Conservation (phyloP, 768 basidiomycete species). For the Kwoniella sp. region DNA sequence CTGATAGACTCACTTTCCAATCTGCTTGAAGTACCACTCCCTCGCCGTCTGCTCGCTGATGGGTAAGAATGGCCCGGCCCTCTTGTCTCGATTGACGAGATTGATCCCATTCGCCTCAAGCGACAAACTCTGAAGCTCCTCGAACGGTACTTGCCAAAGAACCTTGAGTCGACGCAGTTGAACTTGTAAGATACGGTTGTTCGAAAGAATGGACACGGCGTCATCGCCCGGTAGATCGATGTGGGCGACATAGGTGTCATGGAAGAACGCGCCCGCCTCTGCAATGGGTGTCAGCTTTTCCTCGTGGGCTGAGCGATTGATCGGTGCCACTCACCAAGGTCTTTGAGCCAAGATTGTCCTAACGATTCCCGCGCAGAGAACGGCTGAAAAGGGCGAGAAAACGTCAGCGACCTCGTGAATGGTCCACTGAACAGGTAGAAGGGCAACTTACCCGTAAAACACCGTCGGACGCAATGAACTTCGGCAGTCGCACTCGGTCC, state of each 20-base stretch:
- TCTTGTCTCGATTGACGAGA: constrained; percentile 71
- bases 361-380: constrained; percentile 86
- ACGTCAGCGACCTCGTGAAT: not conserved
- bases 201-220: constrained; percentile 67
- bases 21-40: constrained; percentile 58
- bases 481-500: constrained; percentile 84
- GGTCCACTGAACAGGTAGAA: not conserved
- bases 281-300: not conserved
- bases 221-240: constrained; percentile 79
- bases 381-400: constrained; percentile 63
- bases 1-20: constrained; percentile 53
- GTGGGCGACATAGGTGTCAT: constrained; percentile 87
- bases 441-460: constrained; percentile 81
- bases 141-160: constrained; percentile 89
- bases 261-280: constrained; percentile 69
- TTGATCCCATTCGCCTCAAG: constrained; percentile 85
- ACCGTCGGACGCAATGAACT: constrained; percentile 82
- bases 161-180: constrained; percentile 80
- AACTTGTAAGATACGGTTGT: constrained; percentile 76
- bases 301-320: not conserved
- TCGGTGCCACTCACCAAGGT: constrained; percentile 61
- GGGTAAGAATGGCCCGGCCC: constrained; percentile 59
- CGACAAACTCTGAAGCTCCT: constrained; percentile 80
- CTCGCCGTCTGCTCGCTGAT: constrained; percentile 54
- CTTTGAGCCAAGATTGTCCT: constrained; percentile 97